Conservation (phyloP, 768 basidiomycete species). For the Mycena chlorophos region DNA sequence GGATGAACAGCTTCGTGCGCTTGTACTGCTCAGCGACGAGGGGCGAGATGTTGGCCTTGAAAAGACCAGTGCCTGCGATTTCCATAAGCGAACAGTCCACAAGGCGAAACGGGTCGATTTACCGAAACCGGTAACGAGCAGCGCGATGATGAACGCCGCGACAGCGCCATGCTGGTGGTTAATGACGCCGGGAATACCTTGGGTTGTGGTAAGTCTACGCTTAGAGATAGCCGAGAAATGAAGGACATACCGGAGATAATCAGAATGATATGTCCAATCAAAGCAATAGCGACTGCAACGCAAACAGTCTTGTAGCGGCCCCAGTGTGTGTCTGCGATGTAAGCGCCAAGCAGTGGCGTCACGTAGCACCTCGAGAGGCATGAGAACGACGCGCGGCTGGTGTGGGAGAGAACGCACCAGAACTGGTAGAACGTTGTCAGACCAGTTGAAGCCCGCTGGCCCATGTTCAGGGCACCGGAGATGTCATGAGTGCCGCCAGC, state of each 20-base stretch:
- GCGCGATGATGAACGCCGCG: constrained; percentile 55
- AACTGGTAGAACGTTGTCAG: constrained; percentile 62
- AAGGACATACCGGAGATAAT: constrained; percentile 44
- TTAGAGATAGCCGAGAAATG: background rate
- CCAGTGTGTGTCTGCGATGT: constrained; percentile 68
- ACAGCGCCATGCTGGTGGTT: constrained; percentile 47
- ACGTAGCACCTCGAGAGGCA: constrained; percentile 54
- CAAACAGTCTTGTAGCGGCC: constrained; percentile 76
- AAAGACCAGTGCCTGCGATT: constrained; percentile 58
- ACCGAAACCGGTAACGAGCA: constrained; percentile 60
- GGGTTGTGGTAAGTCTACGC: background rate
- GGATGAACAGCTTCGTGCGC: constrained; percentile 53
- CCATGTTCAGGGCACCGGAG: constrained; percentile 64
- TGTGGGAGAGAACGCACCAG: background rate
- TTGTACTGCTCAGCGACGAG: constrained; percentile 77
- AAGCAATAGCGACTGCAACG: constrained; percentile 55
- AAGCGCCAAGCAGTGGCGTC: constrained; percentile 67
- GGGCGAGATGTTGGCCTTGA: constrained; percentile 79
- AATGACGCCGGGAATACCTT: constrained; percentile 49
- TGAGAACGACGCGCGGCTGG: constrained; percentile 13
- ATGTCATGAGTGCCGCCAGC: constrained; percentile 53
- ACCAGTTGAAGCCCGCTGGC: constrained; percentile 72
- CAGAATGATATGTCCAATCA: constrained; percentile 67
- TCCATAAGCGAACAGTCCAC: constrained; percentile 8
- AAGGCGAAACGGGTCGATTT: constrained; percentile 4